phyloP scores from a whole-genome alignment of 768 basidiomycete species.

The Rhodotorula kratochvilovae region DNA sequence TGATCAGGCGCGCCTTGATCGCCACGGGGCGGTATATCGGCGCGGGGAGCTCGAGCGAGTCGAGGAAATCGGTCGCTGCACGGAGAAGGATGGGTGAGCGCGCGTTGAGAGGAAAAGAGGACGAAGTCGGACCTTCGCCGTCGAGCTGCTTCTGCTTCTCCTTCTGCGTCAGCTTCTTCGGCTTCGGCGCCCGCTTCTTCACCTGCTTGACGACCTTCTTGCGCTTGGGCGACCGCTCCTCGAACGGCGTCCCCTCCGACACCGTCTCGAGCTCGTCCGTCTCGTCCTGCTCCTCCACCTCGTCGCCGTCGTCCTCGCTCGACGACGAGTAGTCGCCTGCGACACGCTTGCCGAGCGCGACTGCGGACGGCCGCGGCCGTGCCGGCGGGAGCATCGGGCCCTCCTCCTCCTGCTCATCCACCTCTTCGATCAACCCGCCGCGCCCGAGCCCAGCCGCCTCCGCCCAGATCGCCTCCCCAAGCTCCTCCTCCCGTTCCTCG shows the following conservation, averaged over 20 bases:
- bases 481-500: background rate
- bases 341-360: background rate
- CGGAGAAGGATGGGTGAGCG: background rate
- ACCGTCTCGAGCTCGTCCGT: background rate
- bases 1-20: conserved; percentile 1
- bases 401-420: background rate
- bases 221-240: background rate
- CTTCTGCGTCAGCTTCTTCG: background rate
- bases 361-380: background rate
- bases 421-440: background rate
- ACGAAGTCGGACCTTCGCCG: background rate
- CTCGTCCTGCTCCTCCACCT: background rate
- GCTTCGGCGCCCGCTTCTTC: background rate
- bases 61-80: background rate
- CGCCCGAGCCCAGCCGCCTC: background rate
- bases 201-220: background rate
- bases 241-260: background rate
- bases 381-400: background rate
- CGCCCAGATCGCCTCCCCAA: background rate
- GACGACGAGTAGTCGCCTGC: background rate
- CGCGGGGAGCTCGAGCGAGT: background rate
- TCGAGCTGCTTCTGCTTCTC: background rate
- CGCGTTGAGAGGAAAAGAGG: too few relatives aligned
- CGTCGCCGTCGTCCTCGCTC: background rate
- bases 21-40: background rate